phyloP scores from a whole-genome alignment of 2,329 filamentous ascomycete species.

The Paracoccidioides brasiliensis region DNA sequence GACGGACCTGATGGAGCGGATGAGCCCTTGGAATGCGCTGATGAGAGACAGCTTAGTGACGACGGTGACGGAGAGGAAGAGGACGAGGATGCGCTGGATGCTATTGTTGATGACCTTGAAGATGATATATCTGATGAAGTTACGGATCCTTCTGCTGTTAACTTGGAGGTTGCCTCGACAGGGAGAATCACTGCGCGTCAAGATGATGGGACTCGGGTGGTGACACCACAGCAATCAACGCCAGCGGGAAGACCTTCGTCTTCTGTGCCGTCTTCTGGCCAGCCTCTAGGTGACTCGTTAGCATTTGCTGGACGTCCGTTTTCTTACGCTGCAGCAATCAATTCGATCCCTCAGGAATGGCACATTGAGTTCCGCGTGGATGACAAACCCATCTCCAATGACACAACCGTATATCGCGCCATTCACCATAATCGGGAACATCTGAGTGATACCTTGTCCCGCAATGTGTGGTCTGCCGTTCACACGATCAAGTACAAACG shows the following conservation, averaged over 20 bases:
- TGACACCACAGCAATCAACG: slow-evolving; percentile 58
- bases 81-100: slow-evolving; percentile 53
- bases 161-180: slow-evolving; percentile 72
- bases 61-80: slow-evolving; percentile 48
- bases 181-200: slow-evolving; percentile 84
- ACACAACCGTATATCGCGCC: slow-evolving; percentile 91
- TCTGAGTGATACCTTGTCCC: slow-evolving; percentile 51
- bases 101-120: slow-evolving; percentile 81
- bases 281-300: slow-evolving; percentile 40
- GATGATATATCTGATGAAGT: slow-evolving; percentile 67
- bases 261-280: slow-evolving; percentile 22
- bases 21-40: slow-evolving; percentile 76
- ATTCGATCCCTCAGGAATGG: slow-evolving; percentile 78
- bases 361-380: slow-evolving; percentile 92
- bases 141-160: slow-evolving; percentile 78
- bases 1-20: slow-evolving; percentile 47
- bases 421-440: slow-evolving; percentile 59
- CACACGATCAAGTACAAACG: slow-evolving; percentile 88
- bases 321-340: slow-evolving; percentile 70
- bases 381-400: slow-evolving; percentile 68
- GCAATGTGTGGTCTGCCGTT: slow-evolving; percentile 78
- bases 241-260: slow-evolving; percentile 33
- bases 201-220: slow-evolving; percentile 77
- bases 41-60: slow-evolving; percentile 72
- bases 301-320: slow-evolving; percentile 47